Base-by-base conservation (phyloP, 805 yeast genomes). In the Myxozyma monticola region DNA sequence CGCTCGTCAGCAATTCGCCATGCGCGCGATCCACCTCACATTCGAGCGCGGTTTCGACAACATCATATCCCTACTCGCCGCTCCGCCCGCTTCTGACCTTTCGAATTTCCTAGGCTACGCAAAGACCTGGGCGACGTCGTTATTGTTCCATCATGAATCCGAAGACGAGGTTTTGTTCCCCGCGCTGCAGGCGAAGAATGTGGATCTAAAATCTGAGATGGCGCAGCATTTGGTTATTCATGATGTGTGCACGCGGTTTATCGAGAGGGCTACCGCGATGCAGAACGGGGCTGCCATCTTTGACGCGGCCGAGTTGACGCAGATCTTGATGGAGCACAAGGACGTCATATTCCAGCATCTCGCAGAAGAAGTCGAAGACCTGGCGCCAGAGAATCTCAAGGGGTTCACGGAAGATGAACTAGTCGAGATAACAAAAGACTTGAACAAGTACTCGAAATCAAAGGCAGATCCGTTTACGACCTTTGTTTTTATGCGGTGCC, bases 121-220 rank as follows among this genome's bases (percentile, higher is more conserved):
- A 22, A 12, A 37, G 7, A 42, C 40, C 1, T 48, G 47, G 47
- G 47, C 44, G 15, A 38, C 35, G 6, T 28, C 44, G n/a, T 30
- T 48, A 28, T 15, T 42, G 21, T 24, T 29, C 26, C 52, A 48
- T 15, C 52, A 42, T 31, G 26, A 37, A 12, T 30, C 38, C 12
- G 52, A 48, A 37, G 52, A 48, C 29, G 47, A 37, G 28, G 41
- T 25, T 24, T 31, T 42, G 52, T 42, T 42, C 26, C 52, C 52
- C n/a, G 21, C 26, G 9, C 41, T 42, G 28, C 14, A 8, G n/a
- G 20, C 28, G 20, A 48, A 42, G 28, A n/a, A n/a, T n/a, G 38
- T 48, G 15, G 48, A 42, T 35, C 41, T 40, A n/a, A 25, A 37
- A 2, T 24, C 39, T 8, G 51, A 47, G 30, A 21, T 35, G 8